phyloP scores from a whole-genome alignment of 306 rosid genomes.

The Cajanus cajan region DNA sequence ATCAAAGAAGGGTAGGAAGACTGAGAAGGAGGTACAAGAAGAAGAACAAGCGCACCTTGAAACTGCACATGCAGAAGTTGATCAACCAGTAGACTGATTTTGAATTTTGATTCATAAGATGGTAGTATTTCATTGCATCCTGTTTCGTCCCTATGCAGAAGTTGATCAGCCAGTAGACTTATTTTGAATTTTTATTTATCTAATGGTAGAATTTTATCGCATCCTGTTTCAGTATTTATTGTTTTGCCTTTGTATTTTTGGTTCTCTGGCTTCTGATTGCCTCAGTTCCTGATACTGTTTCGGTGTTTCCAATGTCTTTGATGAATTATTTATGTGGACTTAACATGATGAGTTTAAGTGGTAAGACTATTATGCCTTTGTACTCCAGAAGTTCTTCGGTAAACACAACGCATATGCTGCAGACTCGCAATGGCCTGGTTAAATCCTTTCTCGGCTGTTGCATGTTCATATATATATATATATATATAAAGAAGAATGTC shows the following conservation, averaged over 20 bases:
- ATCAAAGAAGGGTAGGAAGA: conserved; percentile 95
- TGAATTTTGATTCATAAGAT: conserved; percentile 8
- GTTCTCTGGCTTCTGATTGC: conserved; percentile 16
- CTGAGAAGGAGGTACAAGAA: conserved; percentile 96
- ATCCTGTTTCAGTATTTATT: conserved; percentile 13
- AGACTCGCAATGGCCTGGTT: background rate
- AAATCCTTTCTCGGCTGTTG: background rate
- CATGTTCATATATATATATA: background rate
- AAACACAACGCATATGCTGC: background rate
- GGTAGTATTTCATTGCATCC: conserved; percentile 24
- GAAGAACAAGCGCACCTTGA: conserved; percentile 91
- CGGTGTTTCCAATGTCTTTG: conserved; percentile 24
- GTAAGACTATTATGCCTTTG: conserved; percentile 20
- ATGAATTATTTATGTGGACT: conserved; percentile 25
- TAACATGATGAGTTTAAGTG: conserved; percentile 29
- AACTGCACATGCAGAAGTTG: conserved; percentile 75
- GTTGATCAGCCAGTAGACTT: conserved; percentile 53
- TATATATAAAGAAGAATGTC: too few relatives aligned
- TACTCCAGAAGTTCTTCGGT: background rate
- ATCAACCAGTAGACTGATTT: conserved; percentile 51
- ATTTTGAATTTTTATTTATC: conserved; percentile 20
- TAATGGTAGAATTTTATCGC: conserved; percentile 26
- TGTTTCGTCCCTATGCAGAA: background rate
- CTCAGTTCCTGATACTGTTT: conserved; percentile 33
- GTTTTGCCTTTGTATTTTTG: conserved; percentile 16